Base-by-base conservation (phyloP, 345 rosid species). In the Brassica rapa region DNA sequence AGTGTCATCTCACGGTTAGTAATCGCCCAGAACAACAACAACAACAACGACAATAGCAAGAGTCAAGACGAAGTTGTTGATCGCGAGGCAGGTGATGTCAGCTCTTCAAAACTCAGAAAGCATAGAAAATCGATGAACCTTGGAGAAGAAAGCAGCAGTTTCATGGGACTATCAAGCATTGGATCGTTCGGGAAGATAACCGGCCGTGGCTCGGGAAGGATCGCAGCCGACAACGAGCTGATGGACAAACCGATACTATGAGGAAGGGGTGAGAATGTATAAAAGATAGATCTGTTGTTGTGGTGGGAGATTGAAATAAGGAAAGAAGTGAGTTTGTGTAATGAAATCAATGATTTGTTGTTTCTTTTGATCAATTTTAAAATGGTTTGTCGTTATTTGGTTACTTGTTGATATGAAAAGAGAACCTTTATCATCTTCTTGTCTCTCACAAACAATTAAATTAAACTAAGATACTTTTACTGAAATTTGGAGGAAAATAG, bases 101-200 rank as follows among this genome's bases (percentile, higher is more conserved):
- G 85, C 79, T 88, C 97, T 33, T 85, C 93, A 1, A 96, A 84
- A 82, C 74, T 84, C 65, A 88, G 89, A 69, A 93, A 85, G 82
- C 75, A 84, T 0, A 86, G 98, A 81, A 88, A 59, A 88, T 90
- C 96, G 0, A 73, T 83, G 65, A 92, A 90, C 85, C 85, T 88
- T 57, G 84, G 87, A 0, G 99, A 96, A 86, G 99, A 91, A 75
- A 96, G 98, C 86, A 89, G 96, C 85, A 96, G 96, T 83, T 91
- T 96, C 87, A 93, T 89, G 89, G 87, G 98, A 37, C 66, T 96
- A 74, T 83, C 98, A 4, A 75, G 87, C 27, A 86, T 89, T 5
- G 87, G 93, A 16, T 82, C 97, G 35, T 88, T 88, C 23, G 88
- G 92, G 2, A 93, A 83, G 78, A 88, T 87, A 78, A 88, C 88